These are phyloP conservation scores for Corniculantispora saksenae DNA, from an alignment of 2,329 filamentous ascomycete genomes.

Conservation along the genomic window DNA sequence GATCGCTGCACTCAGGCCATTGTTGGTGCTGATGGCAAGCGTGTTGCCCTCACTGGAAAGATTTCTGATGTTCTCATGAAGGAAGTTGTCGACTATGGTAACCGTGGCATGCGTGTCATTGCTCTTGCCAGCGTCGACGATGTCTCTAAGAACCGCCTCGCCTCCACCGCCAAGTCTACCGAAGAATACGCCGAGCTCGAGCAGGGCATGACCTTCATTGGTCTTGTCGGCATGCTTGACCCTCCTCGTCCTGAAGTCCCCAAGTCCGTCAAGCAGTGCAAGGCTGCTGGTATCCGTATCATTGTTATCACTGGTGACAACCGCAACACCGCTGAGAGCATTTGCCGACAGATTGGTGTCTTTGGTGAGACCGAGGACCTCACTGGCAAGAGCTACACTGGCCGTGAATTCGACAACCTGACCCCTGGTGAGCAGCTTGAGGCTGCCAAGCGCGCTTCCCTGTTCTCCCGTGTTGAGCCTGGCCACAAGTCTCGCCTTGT, in stretches of 20 bases:
- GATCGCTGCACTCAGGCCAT: constrained; percentile 86
- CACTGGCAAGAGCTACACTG: constrained; percentile 89
- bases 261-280: constrained; percentile 83
- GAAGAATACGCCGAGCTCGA: constrained; percentile 84
- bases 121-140: constrained; percentile 85
- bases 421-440: constrained; percentile 76
- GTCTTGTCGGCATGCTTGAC: constrained; percentile 94
- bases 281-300: constrained; percentile 89
- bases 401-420: constrained; percentile 88
- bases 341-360: constrained; percentile 95
- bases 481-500: constrained; percentile 97
- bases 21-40: constrained; percentile 76
- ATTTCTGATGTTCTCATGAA: constrained; percentile 70
- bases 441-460: constrained; percentile 79
- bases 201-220: constrained; percentile 90
- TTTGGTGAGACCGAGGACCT: constrained; percentile 82
- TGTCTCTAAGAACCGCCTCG: constrained; percentile 67
- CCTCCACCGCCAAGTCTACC: constrained; percentile 76
- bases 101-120: constrained; percentile 90
- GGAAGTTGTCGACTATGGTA: constrained; percentile 87
- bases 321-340: constrained; percentile 94
- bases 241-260: constrained; percentile 92
- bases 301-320: constrained; percentile 99
- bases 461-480: constrained; percentile 96
- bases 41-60: constrained; percentile 69